Base-by-base conservation (phyloP, 1,284 basidiomycete species). In the Sanghuangporus baumii region DNA sequence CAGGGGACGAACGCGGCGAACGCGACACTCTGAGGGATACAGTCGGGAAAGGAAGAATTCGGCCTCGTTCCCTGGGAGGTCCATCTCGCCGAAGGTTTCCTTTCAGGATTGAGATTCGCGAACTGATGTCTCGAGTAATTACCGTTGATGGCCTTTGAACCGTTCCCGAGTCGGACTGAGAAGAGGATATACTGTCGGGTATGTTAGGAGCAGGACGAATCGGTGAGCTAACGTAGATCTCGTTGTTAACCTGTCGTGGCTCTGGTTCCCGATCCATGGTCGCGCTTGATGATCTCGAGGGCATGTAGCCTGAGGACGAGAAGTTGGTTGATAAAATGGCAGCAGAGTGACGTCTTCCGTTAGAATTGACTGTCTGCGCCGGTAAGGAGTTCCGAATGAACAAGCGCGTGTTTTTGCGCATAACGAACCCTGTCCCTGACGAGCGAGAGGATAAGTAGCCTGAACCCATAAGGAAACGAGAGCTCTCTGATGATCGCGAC, bases 371-470 rank as follows among this genome's bases (percentile, higher is more conserved):
- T 16, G 47, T 11, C 6, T 11, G 47, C 38, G 46, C 18, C 11
- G 34, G 43, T 50, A 46, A 46, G 4, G 43, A 46, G 5, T 7
- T 16, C 43, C 5, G 46, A 16, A 18, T 12, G 23, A 52, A 50
- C 41, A 23, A 38, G 23, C 16, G 26, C 8, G 56, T 56, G 47
- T 18, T 55, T 18, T 43, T 43, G 14, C 50, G 50, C 20, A 4
- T 6, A 26, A 11, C 31, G 6, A 26, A 4, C 8, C 6, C 36
- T 7, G 31, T 18, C 20, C 12, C 31, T 9, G 57, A 59, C 12
- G 57, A 40, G 16, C 40, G 50, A 11, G 55, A 58, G n/a, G 61
- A 52, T 16, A 62, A 38, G 52, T 62, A 62, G 16, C 61, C 56
- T 16, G 63, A 61, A 12, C 63, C 59, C 3, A 60, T 46, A 34